These are phyloP conservation scores for Globisporangium mamillatum DNA, from an alignment of 352 stramenopile genomes.

Conservation along the genomic window DNA sequence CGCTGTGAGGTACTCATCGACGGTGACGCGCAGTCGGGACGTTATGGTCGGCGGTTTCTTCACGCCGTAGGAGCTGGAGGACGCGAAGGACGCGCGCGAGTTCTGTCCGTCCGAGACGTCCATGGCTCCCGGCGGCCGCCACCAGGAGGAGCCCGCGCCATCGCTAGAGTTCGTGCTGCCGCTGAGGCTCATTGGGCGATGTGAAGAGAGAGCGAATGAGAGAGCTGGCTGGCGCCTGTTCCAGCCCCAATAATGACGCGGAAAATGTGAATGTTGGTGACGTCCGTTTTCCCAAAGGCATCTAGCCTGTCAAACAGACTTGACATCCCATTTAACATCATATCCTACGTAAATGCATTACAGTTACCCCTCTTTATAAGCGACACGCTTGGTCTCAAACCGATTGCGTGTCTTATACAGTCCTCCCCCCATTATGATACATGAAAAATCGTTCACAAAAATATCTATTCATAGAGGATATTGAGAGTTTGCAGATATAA, in stretches of 20 bases:
- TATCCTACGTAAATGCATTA: not conserved
- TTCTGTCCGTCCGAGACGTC: conserved; percentile 42
- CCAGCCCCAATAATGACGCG: not conserved
- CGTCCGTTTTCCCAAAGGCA: not conserved
- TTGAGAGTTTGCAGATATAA: too few relatives aligned
- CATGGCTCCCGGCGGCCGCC: conserved; percentile 35
- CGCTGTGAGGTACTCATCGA: conserved; percentile 37
- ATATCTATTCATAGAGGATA: too few relatives aligned
- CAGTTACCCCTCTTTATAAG: too few relatives aligned
- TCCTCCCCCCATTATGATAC: too few relatives aligned
- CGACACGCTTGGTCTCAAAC: too few relatives aligned
- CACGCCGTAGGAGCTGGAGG: conserved; percentile 19
- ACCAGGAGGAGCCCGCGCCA: conserved; percentile 28
- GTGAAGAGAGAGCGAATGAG: not conserved
- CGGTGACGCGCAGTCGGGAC: conserved; percentile 33
- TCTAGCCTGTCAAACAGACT: not conserved
- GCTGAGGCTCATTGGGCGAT: conserved; percentile 17
- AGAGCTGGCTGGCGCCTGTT: not conserved
- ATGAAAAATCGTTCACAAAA: too few relatives aligned
- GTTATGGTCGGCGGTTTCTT: conserved; percentile 12
- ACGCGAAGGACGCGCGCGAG: conserved; percentile 35
- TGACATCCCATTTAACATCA: not conserved
- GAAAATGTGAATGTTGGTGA: not conserved
- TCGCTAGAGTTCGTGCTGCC: conserved; percentile 12
- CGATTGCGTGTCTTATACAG: too few relatives aligned